Base-by-base conservation (phyloP, 371 early-diverging fungal species). In the Rhizopus microsporus region DNA sequence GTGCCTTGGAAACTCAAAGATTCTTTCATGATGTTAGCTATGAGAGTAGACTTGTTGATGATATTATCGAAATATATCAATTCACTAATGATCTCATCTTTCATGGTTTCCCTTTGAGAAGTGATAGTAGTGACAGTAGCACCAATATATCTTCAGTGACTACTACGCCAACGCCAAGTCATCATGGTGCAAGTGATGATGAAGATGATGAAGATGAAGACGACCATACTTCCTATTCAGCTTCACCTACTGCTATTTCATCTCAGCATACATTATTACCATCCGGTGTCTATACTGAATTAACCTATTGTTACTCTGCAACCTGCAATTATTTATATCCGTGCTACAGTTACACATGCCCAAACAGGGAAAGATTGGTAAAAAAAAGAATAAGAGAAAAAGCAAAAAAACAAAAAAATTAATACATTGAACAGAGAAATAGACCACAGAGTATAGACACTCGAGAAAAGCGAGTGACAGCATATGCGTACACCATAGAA, bases 231-330 rank as follows among this genome's bases (percentile, higher is more conserved):
- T 51, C 58, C 13, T 37, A 46, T 30, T 37, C 56, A 5, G 44
- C 56, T 30, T 16, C 53, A 4, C 35, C 42, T 10, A 47, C 54
- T 9, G 16, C n/a, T 10, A 43, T 54, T 49, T 33, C 45, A 48
- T 37, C 47, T 40, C 8, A 52, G 35, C 16, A 57, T 37, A 17
- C 5, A 13, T 38, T 49, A 8, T 65, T 77, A 31, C 88, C 89
- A 9, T 85, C 78, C 54, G 96, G 96, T 33, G 86, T 96, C 1
- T 93, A 91, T 72, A 91, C 91, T 2, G 79, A 87, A 17, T 72
- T 94, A 50, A 87, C 93, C 0, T 83, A 85, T 54, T 96, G 96
- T 68, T 96, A 95, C 70, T 88, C 94, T n/a, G 90, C 95, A 0
- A 93, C 93, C 0, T 96, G 96, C 63, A 75, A 87, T 5, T 60